Evolutionary conservation across 2,329 filamentous ascomycete genomes (phyloP).

Genomic region (Calonectria hongkongensis): DNA sequence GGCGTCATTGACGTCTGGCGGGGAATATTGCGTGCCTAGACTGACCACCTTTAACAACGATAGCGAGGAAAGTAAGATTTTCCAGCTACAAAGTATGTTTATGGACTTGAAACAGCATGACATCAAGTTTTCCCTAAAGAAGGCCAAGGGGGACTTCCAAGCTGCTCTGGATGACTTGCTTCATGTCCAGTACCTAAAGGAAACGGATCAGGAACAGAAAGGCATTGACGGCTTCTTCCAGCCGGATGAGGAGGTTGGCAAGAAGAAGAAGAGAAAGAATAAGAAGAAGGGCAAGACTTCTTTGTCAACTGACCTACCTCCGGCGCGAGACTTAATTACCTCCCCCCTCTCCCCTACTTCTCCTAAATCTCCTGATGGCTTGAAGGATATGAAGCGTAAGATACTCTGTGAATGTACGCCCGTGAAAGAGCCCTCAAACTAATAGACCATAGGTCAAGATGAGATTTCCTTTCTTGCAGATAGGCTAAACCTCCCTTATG

Average conservation of each 20-base stretch:
- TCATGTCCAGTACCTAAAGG: slow-evolving; percentile 85
- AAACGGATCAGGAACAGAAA: slow-evolving; percentile 77
- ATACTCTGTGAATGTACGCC: not conserved
- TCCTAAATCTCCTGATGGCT: slow-evolving; percentile 42
- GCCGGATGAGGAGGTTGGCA: slow-evolving; percentile 65
- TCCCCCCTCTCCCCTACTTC: slow-evolving; percentile 30
- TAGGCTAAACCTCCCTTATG: slow-evolving; percentile 63
- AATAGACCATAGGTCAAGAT: slow-evolving; percentile 56
- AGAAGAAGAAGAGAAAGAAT: slow-evolving; percentile 63
- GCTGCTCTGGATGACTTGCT: slow-evolving; percentile 87
- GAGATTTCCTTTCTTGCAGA: slow-evolving; percentile 67
- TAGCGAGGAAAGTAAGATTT: slow-evolving; percentile 77
- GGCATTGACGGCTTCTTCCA: slow-evolving; percentile 89
- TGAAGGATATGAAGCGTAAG: slow-evolving; percentile 58
- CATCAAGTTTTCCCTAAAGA: slow-evolving; percentile 79
- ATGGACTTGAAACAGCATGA: slow-evolving; percentile 79
- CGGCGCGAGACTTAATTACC: slow-evolving; percentile 43
- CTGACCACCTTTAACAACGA: slow-evolving; percentile 61
- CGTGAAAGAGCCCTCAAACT: not conserved
- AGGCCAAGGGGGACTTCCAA: slow-evolving; percentile 79
- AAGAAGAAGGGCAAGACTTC: slow-evolving; percentile 57
- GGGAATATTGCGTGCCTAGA: slow-evolving; percentile 50
- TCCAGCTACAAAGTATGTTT: slow-evolving; percentile 82
- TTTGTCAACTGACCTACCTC: slow-evolving; percentile 34
- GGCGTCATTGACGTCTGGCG: slow-evolving; percentile 50